Base-by-base conservation (phyloP, 2,329 filamentous ascomycete species). In the Cercospora sojina region DNA sequence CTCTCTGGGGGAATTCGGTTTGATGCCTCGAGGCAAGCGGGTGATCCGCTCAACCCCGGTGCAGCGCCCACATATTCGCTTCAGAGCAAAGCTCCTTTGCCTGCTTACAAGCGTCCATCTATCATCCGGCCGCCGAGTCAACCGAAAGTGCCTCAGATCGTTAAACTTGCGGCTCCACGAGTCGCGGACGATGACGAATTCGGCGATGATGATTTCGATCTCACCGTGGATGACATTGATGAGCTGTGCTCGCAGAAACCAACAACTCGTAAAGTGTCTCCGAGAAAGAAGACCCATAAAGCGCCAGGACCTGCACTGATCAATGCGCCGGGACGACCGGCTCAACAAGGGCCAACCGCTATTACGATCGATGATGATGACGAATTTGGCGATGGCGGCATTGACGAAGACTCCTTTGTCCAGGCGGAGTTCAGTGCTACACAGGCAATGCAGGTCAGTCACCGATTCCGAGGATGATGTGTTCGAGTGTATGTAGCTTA, bases 401-500 rank as follows among this genome's bases (percentile, higher is more conserved):
- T 87, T 78, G 92, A 96, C 78, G 90, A 92, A 74, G 91, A 94
- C 73, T 80, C 84, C 59, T 83, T 85, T 75, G 82, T 82, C 74
- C 88, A 90, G 67, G 88, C 88, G 70, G 90, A 93, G 79, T 80
- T 89, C 71, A 87, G 87, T 74, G 90, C 90, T 56, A 92, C 90
- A 58, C 89, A 95, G 80, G 87, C 88, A 74, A 75, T 80, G 76
- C 78, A 75, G 75, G 79, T 80, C 73, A 78, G 77, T 74, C 72
- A 71, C 59, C 63, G 69, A 61, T 67, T 61, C 66, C 65, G 65
- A 65, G 59, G 64, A 71, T 69, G 60, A 59, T 60, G 64, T 53
- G 25, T 47, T 69, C 62, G 63, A 59, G 67, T 68, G 64, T 75
- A 77, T 67, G 72, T 77, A 77, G 74, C 75, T 77, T 67, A 77